A percentile compares a stretch with the other conserved stretches of the same genome.
Conservation (phyloP, 148 eudicot genomes). For the Rhododendron griersonianum region DNA sequence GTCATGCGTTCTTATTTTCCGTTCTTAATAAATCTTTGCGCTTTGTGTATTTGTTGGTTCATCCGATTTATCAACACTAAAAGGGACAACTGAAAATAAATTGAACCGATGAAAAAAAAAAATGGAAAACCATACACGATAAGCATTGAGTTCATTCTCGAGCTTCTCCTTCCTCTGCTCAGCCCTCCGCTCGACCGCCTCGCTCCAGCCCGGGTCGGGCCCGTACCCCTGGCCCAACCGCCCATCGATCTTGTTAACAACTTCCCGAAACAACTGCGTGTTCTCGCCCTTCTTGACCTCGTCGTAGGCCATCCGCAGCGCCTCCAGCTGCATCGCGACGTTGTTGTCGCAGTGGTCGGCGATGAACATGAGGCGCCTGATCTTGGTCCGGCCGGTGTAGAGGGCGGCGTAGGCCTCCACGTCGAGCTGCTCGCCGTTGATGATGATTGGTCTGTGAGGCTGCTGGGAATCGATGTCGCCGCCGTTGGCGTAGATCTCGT, state of each 20-base stretch:
- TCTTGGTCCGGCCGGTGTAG: conserved; percentile 80
- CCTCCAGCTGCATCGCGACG: conserved; percentile 56
- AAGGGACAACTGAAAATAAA: background rate
- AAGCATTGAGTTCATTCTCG: conserved; percentile 88
- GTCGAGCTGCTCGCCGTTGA: conserved; percentile 78
- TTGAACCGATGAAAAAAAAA: background rate
- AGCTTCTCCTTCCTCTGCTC: conserved; percentile 82
- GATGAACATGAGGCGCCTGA: conserved; percentile 70
- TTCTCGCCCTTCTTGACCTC: conserved; percentile 86
- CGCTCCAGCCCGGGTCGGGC: conserved; percentile 54
- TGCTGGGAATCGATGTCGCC: conserved; percentile 15
- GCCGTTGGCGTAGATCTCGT: conserved; percentile 49
- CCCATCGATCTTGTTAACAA: conserved; percentile 56
- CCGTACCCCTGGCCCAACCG: conserved; percentile 52
- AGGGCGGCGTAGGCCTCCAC: conserved; percentile 77
- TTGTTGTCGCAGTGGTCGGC: conserved; percentile 47
- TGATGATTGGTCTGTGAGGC: conserved; percentile 49
- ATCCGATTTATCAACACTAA: background rate
- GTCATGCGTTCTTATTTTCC: no score
- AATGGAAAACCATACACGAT: conserved; percentile 42
- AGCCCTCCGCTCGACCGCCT: conserved; percentile 61
- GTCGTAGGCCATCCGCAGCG: conserved; percentile 83
- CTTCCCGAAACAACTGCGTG: conserved; percentile 63
- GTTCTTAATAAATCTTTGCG: no score
- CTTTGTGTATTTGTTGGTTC: background rate